Base-by-base conservation (phyloP, 164 flowering plant genomes). In the Warburgia ugandensis region DNA sequence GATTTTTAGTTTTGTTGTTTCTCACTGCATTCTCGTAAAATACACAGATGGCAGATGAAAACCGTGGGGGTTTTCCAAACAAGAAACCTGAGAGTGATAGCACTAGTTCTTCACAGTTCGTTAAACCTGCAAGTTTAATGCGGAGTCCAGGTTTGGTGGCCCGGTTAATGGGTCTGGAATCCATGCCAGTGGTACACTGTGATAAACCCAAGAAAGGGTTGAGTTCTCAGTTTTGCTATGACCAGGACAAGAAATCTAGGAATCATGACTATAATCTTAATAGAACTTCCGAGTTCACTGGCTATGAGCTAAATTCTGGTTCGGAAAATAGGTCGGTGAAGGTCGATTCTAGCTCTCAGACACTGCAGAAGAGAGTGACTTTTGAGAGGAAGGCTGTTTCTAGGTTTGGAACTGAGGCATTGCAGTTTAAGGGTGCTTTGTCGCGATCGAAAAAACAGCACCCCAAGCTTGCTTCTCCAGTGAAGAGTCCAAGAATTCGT, bases 131-230 rank as follows among this genome's bases (percentile, higher is more conserved):
- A 56, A 62, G 60, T 57, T 81, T 75, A 55, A 76, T 72, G 78
- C 59, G 66, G 45, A 39, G 77, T 25, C 94, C 98, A 0, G 49
- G 86, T 41, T 68, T 87, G 78, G 86, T 91, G 52, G 98, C 95
- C 28, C 69, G 86, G 83, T 70, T 91, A 1, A 91, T 91, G 98
- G 98, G 98, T 11, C 78, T 91, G 56, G 98, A 91, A 22, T 73
- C 90, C 12, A 74, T 91, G 76, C 98, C 98, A 0, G 57, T 62
- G 11, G 55, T 14, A 14, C 67, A 41, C 2, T 52, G 58, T 44
- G 70, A 69, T 9, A 77, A 75, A 41, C 54, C 66, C 5, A 70
- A 64, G 51, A 78, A 73, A 42, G 52, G 50, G 33, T 47, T 52
- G 1, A 29, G 21, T 37, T 64, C 67, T 38, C 70, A 60, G 27